Evolutionary conservation across 2,329 filamentous ascomycete genomes (phyloP).

Genomic region (Arthrinium puccinioides): DNA sequence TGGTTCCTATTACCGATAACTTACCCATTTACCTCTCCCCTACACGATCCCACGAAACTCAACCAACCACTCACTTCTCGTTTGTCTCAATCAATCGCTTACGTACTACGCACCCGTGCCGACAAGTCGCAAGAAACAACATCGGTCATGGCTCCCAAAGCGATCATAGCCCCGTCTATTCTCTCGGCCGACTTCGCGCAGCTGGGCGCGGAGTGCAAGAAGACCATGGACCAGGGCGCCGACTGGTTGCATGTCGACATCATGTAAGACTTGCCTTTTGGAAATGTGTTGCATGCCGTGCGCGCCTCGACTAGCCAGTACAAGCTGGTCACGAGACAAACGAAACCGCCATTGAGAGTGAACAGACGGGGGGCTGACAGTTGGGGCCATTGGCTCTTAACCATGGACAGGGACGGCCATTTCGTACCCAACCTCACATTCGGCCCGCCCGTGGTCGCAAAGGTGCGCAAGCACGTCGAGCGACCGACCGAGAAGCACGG

Average conservation of each 20-base stretch:
- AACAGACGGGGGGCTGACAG: background rate
- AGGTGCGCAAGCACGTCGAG: constrained; percentile 82
- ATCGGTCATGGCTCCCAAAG: constrained; percentile 67
- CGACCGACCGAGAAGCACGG: constrained; percentile 62
- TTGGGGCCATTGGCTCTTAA: too few species aligned
- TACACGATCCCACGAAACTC: too few species aligned
- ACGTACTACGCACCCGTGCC: too few species aligned
- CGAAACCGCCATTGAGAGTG: background rate
- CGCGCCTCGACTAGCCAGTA: background rate
- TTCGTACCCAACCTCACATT: constrained; percentile 99
- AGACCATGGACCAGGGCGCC: constrained; percentile 78
- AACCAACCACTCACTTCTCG: too few species aligned
- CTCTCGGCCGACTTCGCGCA: constrained; percentile 92
- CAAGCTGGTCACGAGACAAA: background rate
- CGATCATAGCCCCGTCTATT: constrained; percentile 97
- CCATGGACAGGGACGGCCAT: constrained; percentile 89
- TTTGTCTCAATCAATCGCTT: too few species aligned
- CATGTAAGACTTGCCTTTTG: constrained; percentile 40
- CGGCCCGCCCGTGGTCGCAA: constrained; percentile 88
- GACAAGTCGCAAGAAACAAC: too few species aligned
- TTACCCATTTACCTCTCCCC: too few species aligned
- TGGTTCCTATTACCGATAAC: too few species aligned
- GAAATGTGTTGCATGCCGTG: background rate
- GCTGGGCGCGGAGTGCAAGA: constrained; percentile 77
- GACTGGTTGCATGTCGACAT: constrained; percentile 97